phyloP scores from a whole-genome alignment of 2,329 filamentous ascomycete genomes.

The Alternaria atra region DNA sequence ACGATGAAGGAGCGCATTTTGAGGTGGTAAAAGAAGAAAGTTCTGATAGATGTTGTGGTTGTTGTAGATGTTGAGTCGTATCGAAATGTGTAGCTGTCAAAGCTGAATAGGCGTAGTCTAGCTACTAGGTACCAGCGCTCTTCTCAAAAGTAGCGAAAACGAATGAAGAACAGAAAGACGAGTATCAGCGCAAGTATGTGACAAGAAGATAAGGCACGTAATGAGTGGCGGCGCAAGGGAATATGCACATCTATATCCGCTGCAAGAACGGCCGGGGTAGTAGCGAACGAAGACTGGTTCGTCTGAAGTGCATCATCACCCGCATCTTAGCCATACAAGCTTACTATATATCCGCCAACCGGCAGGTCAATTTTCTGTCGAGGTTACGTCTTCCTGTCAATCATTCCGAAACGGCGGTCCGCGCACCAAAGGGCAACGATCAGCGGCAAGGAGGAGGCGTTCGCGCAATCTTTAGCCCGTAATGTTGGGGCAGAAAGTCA shows the following conservation, averaged over 20 bases:
- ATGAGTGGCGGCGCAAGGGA: slow-evolving; percentile 3
- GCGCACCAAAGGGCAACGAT: slow-evolving; percentile 37
- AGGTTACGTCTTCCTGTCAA: slow-evolving; percentile 17
- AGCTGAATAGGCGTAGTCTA: slow-evolving; percentile 13
- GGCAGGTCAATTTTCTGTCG: slow-evolving; percentile 8
- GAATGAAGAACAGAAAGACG: slow-evolving; percentile 9
- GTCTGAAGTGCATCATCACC: slow-evolving; percentile 12
- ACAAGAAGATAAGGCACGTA: slow-evolving; percentile 23
- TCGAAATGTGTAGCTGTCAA: slow-evolving; percentile 13
- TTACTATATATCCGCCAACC: slow-evolving; percentile 31
- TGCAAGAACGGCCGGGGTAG: slow-evolving; percentile 22
- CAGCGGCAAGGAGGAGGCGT: slow-evolving; percentile 42
- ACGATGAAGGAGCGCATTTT: slow-evolving; percentile 40
- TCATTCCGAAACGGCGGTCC: slow-evolving; percentile 37
- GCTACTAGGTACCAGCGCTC: slow-evolving; percentile 21
- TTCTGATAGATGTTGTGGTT: not conserved
- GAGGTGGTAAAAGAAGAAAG: not conserved
- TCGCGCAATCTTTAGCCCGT: slow-evolving; percentile 27
- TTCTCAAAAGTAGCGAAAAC: slow-evolving; percentile 26
- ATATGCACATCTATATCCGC: slow-evolving; percentile 19
- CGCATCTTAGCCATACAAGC: slow-evolving; percentile 20
- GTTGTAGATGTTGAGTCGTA: slow-evolving; percentile 1
- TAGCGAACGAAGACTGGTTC: slow-evolving; percentile 25
- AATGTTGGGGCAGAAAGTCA: slow-evolving; percentile 12
- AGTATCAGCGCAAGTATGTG: slow-evolving; percentile 5